Percentiles rank a stretch among this genome's conserved stretches.
Conservation (phyloP, 371 early-diverging fungal species). For the Haplosporangium sp. region DNA sequence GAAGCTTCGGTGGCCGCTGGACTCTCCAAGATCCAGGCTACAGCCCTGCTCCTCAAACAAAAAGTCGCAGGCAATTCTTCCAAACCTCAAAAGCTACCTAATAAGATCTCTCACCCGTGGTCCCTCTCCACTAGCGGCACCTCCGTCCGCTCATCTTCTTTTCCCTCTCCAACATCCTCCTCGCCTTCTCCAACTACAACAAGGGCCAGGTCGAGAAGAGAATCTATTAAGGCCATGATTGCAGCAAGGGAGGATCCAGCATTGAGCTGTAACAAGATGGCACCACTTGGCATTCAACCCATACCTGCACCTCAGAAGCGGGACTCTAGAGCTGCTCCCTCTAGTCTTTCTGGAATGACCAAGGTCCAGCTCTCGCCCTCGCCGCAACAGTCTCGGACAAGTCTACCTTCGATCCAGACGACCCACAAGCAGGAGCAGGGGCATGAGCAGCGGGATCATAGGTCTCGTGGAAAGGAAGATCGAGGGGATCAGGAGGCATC, state of each 20-base stretch:
- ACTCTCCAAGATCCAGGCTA: constrained; percentile 50
- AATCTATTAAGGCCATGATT: constrained; percentile 49
- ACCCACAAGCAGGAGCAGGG: not conserved
- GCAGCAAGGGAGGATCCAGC: constrained; percentile 51
- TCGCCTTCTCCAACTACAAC: constrained; percentile 1
- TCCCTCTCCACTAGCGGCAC: not conserved
- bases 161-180: constrained; percentile 18
- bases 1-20: constrained; percentile 5
- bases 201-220: not conserved
- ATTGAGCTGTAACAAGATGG: constrained; percentile 46
- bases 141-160: constrained; percentile 37
- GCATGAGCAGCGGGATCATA: not conserved
- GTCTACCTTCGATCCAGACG: not conserved
- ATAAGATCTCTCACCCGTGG: constrained; percentile 43
- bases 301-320: constrained; percentile 29
- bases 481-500: not conserved
- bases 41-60: constrained; percentile 48
- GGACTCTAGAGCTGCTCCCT: constrained; percentile 3
- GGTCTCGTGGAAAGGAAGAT: not conserved
- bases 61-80: constrained; percentile 40
- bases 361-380: constrained; percentile 22
- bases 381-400: not conserved
- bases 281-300: constrained; percentile 31
- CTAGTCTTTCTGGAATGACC: constrained; percentile 23
- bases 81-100: constrained; percentile 39